Conservation (phyloP, 495 filamentous ascomycete species). For the Talaromyces nanjingensis region DNA sequence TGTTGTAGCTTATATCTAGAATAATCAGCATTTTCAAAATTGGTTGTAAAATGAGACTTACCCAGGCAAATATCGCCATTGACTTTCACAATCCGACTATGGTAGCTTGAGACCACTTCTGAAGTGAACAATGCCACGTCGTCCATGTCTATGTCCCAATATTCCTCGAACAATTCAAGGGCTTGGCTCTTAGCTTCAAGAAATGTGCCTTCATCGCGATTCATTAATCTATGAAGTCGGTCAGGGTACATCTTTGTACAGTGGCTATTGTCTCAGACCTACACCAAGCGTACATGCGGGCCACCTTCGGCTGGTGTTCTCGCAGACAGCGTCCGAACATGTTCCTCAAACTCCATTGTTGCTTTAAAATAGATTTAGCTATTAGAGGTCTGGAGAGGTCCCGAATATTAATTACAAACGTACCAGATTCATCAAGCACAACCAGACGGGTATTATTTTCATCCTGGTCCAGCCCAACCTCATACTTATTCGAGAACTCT, state of each 20-base stretch:
- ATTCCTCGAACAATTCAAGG: not conserved
- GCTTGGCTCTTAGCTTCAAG: constrained; percentile 1
- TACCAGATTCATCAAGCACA: constrained; percentile 6
- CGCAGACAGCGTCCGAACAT: not conserved
- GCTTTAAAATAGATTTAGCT: not conserved
- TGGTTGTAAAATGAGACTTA: not conserved
- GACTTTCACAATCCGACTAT: constrained; percentile 3
- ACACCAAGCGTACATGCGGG: constrained; percentile 3
- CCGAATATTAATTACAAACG: not conserved
- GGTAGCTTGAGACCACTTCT: constrained; percentile 3
- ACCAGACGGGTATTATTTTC: not conserved
- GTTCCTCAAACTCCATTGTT: constrained; percentile 7
- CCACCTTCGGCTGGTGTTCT: constrained; percentile 3
- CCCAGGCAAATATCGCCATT: not conserved
- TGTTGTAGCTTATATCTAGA: constrained; percentile 14
- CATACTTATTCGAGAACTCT: not conserved
- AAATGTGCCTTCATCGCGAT: constrained; percentile 7
- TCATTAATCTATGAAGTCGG: not conserved
- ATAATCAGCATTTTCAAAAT: not conserved
- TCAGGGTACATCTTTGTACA: not conserved
- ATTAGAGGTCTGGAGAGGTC: not conserved
- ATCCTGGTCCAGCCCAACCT: not conserved
- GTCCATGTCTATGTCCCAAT: constrained; percentile 5
- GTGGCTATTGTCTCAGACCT: not conserved
- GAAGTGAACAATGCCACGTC: constrained; percentile 4